phyloP scores from a whole-genome alignment of 306 rosid genomes.

The Oxytropis ochrocephala region DNA sequence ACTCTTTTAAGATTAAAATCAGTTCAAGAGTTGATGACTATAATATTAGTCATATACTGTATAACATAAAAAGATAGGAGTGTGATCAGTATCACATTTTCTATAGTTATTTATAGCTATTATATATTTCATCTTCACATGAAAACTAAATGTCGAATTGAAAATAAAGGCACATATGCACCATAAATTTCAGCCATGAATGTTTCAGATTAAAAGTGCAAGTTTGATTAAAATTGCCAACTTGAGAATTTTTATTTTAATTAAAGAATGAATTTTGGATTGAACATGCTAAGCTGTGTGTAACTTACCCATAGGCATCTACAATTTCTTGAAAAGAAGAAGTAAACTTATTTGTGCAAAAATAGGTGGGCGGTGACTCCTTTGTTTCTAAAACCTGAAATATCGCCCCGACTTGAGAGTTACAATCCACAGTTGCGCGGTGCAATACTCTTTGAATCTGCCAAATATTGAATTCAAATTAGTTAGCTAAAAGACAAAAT shows the following conservation, averaged over 20 bases:
- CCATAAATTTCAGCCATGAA: neutral
- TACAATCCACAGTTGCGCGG: constrained; percentile 53
- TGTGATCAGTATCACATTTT: neutral
- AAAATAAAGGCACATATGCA: neutral
- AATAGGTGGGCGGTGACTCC: constrained; percentile 68
- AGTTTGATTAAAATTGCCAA: neutral
- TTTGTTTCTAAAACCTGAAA: constrained; percentile 63
- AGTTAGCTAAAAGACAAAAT: neutral
- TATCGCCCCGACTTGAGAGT: constrained; percentile 60
- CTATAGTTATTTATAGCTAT: neutral
- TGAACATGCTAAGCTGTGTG: neutral
- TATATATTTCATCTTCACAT: neutral
- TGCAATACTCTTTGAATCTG: constrained; percentile 57
- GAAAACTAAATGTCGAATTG: neutral
- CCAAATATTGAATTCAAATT: constrained; percentile 15
- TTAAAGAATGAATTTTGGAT: neutral
- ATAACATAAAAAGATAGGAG: neutral
- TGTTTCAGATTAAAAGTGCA: neutral
- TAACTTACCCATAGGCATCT: constrained; percentile 80
- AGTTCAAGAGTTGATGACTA: neutral
- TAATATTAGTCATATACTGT: neutral
- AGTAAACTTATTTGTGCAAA: constrained; percentile 63
- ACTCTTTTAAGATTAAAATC: neutral
- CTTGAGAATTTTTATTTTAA: neutral
- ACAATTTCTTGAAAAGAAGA: constrained; percentile 73